Conservation (phyloP, 2,329 filamentous ascomycete genomes). For the Anisogramma anomala region DNA sequence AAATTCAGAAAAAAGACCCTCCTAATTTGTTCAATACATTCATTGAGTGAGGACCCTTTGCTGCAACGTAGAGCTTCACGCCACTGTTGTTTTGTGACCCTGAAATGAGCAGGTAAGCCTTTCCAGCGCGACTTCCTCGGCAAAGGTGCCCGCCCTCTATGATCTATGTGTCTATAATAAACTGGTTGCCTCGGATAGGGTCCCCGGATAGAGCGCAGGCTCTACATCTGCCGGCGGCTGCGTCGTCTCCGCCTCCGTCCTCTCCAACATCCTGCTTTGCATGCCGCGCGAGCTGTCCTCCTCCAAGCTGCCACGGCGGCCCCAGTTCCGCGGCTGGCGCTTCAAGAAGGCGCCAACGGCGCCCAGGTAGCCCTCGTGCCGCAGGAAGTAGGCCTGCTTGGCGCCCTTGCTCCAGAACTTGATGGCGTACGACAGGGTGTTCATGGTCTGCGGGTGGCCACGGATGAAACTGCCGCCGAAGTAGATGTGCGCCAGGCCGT, state of each 20-base stretch:
- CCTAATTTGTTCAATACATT: too few relatives aligned
- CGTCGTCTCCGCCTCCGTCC: slow-evolving; percentile 4
- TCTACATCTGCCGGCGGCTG: not conserved
- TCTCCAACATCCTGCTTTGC: slow-evolving; percentile 21
- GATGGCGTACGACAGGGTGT: slow-evolving; percentile 92
- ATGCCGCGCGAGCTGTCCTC: slow-evolving; percentile 22
- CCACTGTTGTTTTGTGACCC: too few relatives aligned
- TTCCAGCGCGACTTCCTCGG: too few relatives aligned
- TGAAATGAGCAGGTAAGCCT: too few relatives aligned
- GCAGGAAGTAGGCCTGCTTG: slow-evolving; percentile 90
- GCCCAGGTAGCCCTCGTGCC: slow-evolving; percentile 92
- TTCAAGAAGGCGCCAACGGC: slow-evolving; percentile 90
- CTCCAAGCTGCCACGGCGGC: slow-evolving; percentile 67
- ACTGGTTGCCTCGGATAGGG: too few relatives aligned
- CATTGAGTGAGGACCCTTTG: too few relatives aligned
- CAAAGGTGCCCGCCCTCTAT: too few relatives aligned
- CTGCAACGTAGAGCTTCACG: too few relatives aligned
- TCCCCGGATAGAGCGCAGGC: slow-evolving; percentile 9
- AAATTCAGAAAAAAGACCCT: too few relatives aligned
- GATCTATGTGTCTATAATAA: too few relatives aligned
- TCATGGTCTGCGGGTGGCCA: slow-evolving; percentile 94
- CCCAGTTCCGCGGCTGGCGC: slow-evolving; percentile 84
- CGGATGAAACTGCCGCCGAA: slow-evolving; percentile 96
- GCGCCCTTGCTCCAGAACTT: slow-evolving; percentile 88
- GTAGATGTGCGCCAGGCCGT: slow-evolving; percentile 84